Evolutionary conservation across 2,329 filamentous ascomycete genomes (phyloP).

Genomic region (Arthrobotrys iridis): DNA sequence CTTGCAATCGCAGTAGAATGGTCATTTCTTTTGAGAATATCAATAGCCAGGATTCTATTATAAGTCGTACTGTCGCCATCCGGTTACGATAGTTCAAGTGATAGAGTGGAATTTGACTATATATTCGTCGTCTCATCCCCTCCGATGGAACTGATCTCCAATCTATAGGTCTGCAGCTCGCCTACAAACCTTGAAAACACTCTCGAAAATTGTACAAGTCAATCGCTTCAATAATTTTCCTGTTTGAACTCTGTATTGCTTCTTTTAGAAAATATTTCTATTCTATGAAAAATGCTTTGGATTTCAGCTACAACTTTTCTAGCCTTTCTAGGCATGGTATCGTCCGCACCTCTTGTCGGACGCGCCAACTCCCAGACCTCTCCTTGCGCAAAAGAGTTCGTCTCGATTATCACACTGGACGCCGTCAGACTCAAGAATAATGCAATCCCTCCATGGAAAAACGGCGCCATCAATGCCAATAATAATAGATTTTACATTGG

Average conservation of each 20-base stretch:
- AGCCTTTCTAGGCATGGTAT: conserved; percentile 12
- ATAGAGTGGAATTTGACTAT: no score
- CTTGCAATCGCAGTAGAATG: no score
- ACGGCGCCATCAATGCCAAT: conserved; percentile 30
- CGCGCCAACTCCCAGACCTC: not conserved
- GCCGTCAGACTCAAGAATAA: not conserved
- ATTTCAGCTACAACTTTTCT: conserved; percentile 8
- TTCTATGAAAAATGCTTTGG: conserved; percentile 26
- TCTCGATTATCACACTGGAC: not conserved
- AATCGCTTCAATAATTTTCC: conserved; percentile 11
- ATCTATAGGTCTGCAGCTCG: no score
- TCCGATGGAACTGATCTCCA: no score
- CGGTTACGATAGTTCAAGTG: no score
- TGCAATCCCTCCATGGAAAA: conserved; percentile 15
- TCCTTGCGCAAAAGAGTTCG: conserved; percentile 2
- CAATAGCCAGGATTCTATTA: no score
- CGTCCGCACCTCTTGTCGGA: not conserved
- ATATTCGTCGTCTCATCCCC: no score
- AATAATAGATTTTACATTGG: conserved; percentile 28
- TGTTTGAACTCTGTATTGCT: not conserved
- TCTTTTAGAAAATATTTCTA: not conserved
- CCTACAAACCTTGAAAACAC: no score
- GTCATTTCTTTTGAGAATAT: no score
- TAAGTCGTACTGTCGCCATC: no score
- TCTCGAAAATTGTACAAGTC: no score